Conservation (phyloP, 495 filamentous ascomycete species). For the Talaromyces adpressus region DNA sequence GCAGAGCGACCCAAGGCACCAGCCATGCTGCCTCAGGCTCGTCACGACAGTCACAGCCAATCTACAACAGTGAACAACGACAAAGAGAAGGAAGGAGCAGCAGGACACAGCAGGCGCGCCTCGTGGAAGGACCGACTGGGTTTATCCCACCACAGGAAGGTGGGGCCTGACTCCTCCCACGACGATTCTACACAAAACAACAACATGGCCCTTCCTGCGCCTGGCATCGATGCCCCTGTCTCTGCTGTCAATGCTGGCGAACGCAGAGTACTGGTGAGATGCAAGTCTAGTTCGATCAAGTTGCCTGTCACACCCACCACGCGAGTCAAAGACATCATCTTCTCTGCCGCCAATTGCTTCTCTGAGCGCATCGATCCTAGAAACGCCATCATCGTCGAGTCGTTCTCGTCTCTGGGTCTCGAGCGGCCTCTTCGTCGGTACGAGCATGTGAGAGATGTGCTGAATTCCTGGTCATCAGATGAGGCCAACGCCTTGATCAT, state of each 20-base stretch:
- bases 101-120: constrained; percentile 4
- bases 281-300: constrained; percentile 50
- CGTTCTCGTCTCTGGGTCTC: constrained; percentile 66
- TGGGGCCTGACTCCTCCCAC: background rate
- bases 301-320: constrained; percentile 68
- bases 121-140: constrained; percentile 8
- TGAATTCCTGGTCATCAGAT: constrained; percentile 89
- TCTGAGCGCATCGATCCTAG: constrained; percentile 50
- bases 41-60: constrained; percentile 11
- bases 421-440: constrained; percentile 80
- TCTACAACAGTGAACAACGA: background rate
- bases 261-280: constrained; percentile 63
- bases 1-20: constrained; percentile 16
- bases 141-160: background rate
- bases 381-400: constrained; percentile 65
- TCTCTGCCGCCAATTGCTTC: constrained; percentile 46
- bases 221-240: constrained; percentile 69
- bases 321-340: constrained; percentile 63
- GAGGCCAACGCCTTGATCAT: constrained; percentile 62
- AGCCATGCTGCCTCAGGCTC: constrained; percentile 10
- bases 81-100: background rate
- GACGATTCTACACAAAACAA: background rate
- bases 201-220: constrained; percentile 24
- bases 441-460: constrained; percentile 77
- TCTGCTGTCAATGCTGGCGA: constrained; percentile 81